These are phyloP conservation scores for Trichoderma afroharzianum DNA, from an alignment of 2,329 filamentous ascomycete species.

Conservation along the genomic window DNA sequence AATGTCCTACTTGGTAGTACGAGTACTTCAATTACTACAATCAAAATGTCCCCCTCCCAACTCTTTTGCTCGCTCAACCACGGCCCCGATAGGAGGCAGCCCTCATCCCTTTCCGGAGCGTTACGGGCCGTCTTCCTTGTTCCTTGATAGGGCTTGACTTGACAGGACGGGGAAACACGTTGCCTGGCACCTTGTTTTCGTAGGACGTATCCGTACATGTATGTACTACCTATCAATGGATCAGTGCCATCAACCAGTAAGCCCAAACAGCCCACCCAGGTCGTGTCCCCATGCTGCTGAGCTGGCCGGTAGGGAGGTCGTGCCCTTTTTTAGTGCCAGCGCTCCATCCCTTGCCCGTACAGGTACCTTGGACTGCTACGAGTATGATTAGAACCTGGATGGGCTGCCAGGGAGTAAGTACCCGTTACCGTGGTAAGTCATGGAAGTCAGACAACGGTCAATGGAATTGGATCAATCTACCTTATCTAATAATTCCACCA, in stretches of 20 bases:
- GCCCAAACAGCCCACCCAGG: constrained; percentile 5
- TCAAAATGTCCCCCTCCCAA: not conserved
- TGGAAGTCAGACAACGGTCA: not conserved
- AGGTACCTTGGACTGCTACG: not conserved
- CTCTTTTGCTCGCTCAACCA: not conserved
- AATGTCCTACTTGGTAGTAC: not conserved
- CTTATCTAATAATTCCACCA: not conserved
- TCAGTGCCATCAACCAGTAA: not conserved
- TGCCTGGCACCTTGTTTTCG: not conserved
- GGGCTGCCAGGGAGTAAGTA: not conserved
- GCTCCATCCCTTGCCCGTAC: not conserved
- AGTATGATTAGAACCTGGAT: not conserved
- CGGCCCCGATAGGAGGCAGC: constrained; percentile 1
- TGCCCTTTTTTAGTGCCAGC: constrained; percentile 3
- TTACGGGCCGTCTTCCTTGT: not conserved
- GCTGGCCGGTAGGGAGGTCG: constrained; percentile 6
- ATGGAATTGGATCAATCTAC: not conserved
- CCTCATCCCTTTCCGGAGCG: constrained; percentile 3
- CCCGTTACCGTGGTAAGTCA: not conserved
- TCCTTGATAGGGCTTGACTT: constrained; percentile 1
- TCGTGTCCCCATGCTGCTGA: constrained; percentile 1
- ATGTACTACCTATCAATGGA: not conserved
- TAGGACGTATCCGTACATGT: not conserved
- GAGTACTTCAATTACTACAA: not conserved
- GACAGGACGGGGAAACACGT: not conserved